Evolutionary conservation across 2,329 filamentous ascomycete species (phyloP).

Genomic region (Colletotrichum sp.): DNA sequence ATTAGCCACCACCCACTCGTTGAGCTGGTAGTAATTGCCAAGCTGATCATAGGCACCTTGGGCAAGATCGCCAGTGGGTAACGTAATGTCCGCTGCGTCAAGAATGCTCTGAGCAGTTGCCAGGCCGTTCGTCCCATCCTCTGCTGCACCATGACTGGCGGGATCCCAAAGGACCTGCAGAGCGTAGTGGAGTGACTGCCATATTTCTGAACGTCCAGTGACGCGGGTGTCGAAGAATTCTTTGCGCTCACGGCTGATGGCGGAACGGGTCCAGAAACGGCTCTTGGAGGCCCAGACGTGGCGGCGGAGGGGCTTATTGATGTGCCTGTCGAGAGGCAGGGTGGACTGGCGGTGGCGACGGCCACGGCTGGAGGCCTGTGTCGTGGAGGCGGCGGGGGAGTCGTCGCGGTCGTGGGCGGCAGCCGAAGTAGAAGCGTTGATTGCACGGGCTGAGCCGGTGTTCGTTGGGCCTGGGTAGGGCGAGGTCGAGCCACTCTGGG

Average conservation of each 20-base stretch:
- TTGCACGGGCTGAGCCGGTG: slow-evolving; percentile 57
- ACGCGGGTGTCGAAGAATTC: slow-evolving; percentile 94
- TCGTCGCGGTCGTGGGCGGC: slow-evolving; percentile 25
- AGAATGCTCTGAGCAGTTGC: slow-evolving; percentile 81
- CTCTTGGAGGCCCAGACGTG: slow-evolving; percentile 69
- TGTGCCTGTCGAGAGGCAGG: slow-evolving; percentile 63
- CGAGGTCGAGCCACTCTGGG: slow-evolving; percentile 52
- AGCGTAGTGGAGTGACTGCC: slow-evolving; percentile 74
- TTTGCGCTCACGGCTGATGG: slow-evolving; percentile 72
- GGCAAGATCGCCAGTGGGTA: slow-evolving; percentile 74
- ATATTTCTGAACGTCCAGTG: slow-evolving; percentile 77
- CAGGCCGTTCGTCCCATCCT: slow-evolving; percentile 46
- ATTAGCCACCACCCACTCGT: slow-evolving; percentile 71
- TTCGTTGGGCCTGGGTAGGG: slow-evolving; percentile 55
- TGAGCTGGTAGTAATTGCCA: slow-evolving; percentile 72
- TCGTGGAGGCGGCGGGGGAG: slow-evolving; percentile 7
- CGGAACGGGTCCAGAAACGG: slow-evolving; percentile 70
- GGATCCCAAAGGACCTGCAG: slow-evolving; percentile 70
- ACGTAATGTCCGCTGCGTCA: slow-evolving; percentile 75
- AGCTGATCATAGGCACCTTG: slow-evolving; percentile 75
- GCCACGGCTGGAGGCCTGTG: slow-evolving; percentile 24
- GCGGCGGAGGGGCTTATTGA: slow-evolving; percentile 70
- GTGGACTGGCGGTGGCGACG: slow-evolving; percentile 37
- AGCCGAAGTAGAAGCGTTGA: slow-evolving; percentile 44
- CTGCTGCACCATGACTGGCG: slow-evolving; percentile 39